Evolutionary conservation across 768 basidiomycete species (phyloP), one percentile per base, ranked within the genome.

Genomic region (Hygrophoropsis aurantiaca): DNA sequence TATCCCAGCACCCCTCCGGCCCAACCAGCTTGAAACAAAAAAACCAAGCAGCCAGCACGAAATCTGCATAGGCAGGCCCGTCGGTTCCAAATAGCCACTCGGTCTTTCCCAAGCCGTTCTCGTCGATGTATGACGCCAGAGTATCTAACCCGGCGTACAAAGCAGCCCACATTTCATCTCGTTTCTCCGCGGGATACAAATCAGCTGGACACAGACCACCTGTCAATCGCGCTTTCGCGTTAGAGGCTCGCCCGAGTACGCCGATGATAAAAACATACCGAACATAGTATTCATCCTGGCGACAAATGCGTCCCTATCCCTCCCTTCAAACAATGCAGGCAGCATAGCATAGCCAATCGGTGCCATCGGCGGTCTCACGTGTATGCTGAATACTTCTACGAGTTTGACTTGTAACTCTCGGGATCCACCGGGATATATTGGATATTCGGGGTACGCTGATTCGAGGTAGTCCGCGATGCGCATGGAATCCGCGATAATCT

Each of bases 11-110:
- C 7, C 20, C 20, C n/a, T 38, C 36, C 35, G 41, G 67, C 44
- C 44, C 43, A 9, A 51, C 63, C 36, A 69, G 68, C 42, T 40
- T 46, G 24, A 69, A 64, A 47, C 49, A 61, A 18, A 65, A 65
- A 8, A 55, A 58, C 36, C 55, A 57, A 27, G 25, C 30, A 1
- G 67, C n/a, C 7, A 38, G n/a, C 16, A 21, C 36, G 20, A 38
- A 38, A 21, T 38, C 36, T 16, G 36, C 36, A 16, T 38, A 38
- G 7, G 36, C 20, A 6, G 36, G 36, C 36, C 9, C 20, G 16
- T 9, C 20, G 16, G 7, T 9, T 16, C 36, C 36, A 38, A 38
- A 38, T n/a, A 16, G 7, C 36, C 36, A 38, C 36, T 38, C 36
- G 27, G 7, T 13, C 27, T 30, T 30, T 13, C 27, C 27, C 27